Evolutionary conservation across 495 filamentous ascomycete genomes (phyloP).

Genomic region (Alectoria sarmentosa): DNA sequence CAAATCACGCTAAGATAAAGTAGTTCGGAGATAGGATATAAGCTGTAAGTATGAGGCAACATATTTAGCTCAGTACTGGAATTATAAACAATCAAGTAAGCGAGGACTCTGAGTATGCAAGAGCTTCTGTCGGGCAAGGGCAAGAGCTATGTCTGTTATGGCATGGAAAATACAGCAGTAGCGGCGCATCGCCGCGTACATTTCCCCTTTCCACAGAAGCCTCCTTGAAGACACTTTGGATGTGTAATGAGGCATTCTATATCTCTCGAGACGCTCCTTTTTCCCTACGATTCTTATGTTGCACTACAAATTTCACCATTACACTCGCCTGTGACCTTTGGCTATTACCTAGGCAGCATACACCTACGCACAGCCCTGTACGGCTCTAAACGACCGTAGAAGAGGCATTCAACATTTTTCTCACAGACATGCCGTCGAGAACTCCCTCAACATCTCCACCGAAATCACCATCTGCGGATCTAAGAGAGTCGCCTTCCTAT

Average conservation of each 20-base stretch:
- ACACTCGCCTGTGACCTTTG: background rate
- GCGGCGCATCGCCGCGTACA: background rate
- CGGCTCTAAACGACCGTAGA: background rate
- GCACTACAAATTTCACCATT: background rate
- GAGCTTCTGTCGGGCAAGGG: background rate
- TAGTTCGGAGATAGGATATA: background rate
- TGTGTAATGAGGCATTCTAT: background rate
- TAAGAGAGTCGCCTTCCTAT: background rate
- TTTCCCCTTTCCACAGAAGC: background rate
- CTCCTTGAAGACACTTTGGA: background rate
- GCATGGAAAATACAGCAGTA: too few relatives aligned
- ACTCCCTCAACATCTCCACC: background rate
- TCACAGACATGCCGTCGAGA: background rate
- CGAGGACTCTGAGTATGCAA: background rate
- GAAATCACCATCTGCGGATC: background rate
- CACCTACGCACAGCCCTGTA: background rate
- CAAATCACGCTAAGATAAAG: slow-evolving; percentile 16
- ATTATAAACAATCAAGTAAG: background rate
- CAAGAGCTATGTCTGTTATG: background rate
- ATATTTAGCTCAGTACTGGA: too few relatives aligned
- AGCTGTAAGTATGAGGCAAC: background rate
- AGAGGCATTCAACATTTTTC: background rate
- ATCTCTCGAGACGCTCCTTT: background rate
- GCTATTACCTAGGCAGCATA: background rate
- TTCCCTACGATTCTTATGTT: background rate